Percentiles rank a stretch among this genome's conserved stretches.
Conservation (phyloP, 257 asterid genomes). For the Solanum appendiculatum region DNA sequence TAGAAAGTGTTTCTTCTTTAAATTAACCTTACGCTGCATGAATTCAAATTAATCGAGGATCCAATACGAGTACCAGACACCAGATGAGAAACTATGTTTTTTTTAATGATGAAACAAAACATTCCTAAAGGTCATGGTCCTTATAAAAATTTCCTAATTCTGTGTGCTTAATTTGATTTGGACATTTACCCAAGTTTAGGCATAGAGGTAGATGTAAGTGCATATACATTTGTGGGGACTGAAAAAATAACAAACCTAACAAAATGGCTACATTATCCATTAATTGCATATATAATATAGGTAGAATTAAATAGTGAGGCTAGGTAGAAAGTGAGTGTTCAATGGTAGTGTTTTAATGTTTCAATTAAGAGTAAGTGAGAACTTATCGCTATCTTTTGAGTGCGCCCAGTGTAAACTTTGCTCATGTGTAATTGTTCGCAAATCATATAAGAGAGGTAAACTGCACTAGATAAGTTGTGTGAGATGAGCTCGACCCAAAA, state of each 20-base stretch:
- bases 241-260: background rate
- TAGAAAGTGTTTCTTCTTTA: background rate
- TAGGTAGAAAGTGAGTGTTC: background rate
- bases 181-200: background rate
- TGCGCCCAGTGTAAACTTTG: fast-evolving
- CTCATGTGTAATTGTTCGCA: fast-evolving
- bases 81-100: background rate
- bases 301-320: background rate
- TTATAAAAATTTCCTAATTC: background rate
- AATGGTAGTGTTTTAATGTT: too few species aligned
- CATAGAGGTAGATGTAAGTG: background rate
- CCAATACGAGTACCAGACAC: background rate
- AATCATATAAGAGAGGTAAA: too few species aligned
- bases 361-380: too few species aligned
- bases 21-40: background rate
- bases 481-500: fast-evolving
- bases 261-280: background rate
- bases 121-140: background rate
- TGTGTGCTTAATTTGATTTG: background rate
- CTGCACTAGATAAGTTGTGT: too few species aligned
- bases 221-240: background rate
- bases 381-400: fast-evolving
- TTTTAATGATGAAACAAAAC: background rate
- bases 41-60: background rate
- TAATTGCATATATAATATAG: background rate